Evolutionary conservation across 23 red algal species (phyloP).

Genomic region (Gracilaria domingensis): DNA sequence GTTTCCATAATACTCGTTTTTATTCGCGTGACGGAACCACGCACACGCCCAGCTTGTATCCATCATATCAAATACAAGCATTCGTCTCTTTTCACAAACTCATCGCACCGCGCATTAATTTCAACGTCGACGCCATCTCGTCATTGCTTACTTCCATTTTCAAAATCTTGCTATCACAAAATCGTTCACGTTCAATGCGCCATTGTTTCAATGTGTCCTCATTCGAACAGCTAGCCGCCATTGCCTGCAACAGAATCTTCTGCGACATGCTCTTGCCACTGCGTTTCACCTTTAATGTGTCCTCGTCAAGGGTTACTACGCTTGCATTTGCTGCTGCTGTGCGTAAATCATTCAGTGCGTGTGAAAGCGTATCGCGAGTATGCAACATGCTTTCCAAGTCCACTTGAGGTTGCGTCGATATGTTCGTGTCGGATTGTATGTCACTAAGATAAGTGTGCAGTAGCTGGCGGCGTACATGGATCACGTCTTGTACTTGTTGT

Average conservation of each 20-base stretch:
- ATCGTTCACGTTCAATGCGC: constrained; percentile 1
- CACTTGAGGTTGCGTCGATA: no score
- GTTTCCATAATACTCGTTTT: constrained; percentile 50
- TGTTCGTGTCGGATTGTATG: neutral
- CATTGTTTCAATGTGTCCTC: constrained; percentile 19
- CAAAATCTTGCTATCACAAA: constrained; percentile 7
- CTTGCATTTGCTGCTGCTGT: constrained; percentile 52
- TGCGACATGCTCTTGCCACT: constrained; percentile 37
- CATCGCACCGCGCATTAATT: constrained; percentile 1
- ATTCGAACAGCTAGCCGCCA: constrained; percentile 11
- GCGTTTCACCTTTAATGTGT: constrained; percentile 32
- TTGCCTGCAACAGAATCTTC: constrained; percentile 21
- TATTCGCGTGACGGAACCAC: neutral
- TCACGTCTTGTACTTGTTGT: constrained; percentile 19
- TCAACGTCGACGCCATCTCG: constrained; percentile 20
- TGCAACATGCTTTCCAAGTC: constrained; percentile 13
- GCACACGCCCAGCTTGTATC: neutral
- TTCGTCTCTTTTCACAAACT: neutral
- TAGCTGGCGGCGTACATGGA: constrained; percentile 21
- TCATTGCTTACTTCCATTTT: neutral
- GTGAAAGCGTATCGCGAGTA: constrained; percentile 5
- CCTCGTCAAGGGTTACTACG: constrained; percentile 29
- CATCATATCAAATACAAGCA: constrained; percentile 26
- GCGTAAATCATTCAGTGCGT: constrained; percentile 31
- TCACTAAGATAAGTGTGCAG: constrained; percentile 3